These are phyloP conservation scores for Fusarium pseudonygamai DNA, from an alignment of 2,329 filamentous ascomycete genomes.

Conservation along the genomic window DNA sequence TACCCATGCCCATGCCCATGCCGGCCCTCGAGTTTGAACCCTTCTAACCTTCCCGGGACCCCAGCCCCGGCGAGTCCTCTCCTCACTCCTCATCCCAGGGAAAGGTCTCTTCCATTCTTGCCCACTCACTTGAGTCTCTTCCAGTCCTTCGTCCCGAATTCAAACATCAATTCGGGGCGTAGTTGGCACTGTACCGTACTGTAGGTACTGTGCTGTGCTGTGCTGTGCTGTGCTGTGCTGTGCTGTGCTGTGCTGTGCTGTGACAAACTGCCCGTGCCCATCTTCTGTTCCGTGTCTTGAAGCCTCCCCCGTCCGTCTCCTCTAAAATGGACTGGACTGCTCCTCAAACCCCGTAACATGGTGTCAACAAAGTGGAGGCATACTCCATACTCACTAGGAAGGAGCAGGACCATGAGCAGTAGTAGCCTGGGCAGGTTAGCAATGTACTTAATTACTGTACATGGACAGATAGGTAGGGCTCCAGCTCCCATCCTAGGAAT, in stretches of 20 bases:
- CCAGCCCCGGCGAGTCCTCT: slow-evolving; percentile 38
- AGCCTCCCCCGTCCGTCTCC: background rate
- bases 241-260: slow-evolving; percentile 6
- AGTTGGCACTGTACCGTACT: slow-evolving; percentile 25
- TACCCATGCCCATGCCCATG: background rate
- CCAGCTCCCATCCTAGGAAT: slow-evolving; percentile 19
- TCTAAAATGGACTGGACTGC: slow-evolving; percentile 21
- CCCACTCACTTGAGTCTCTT: background rate
- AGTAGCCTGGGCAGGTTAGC: slow-evolving; percentile 4
- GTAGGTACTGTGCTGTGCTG: slow-evolving; percentile 8
- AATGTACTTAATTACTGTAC: background rate
- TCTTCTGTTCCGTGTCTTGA: background rate
- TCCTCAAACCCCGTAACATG: slow-evolving; percentile 31
- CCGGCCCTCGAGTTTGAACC: slow-evolving; percentile 12
- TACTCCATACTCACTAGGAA: slow-evolving; percentile 26
- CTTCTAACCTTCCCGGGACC: slow-evolving; percentile 33
- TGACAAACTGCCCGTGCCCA: slow-evolving; percentile 1
- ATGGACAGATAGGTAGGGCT: slow-evolving; percentile 15
- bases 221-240: slow-evolving; percentile 8
- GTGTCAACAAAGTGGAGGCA: slow-evolving; percentile 35
- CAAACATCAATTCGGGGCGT: slow-evolving; percentile 24
- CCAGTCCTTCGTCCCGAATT: slow-evolving; percentile 15
- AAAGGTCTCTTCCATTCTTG: background rate
- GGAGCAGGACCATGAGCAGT: background rate
- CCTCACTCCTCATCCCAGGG: background rate